These are phyloP conservation scores for Plasmodium adleri DNA, from an alignment of 169 alveolate genomes.

Conservation along the genomic window DNA sequence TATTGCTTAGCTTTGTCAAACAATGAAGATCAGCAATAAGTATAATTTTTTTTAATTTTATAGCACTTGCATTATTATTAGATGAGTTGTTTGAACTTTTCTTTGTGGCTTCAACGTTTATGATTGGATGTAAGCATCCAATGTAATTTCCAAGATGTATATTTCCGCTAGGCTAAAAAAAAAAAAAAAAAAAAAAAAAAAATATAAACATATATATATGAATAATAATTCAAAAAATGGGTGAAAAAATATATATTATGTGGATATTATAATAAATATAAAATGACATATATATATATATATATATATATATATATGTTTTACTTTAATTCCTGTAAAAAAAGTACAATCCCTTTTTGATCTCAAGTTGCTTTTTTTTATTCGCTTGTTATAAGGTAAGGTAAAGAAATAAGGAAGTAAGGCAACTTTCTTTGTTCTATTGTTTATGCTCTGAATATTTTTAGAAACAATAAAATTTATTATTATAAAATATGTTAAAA, in stretches of 20 bases:
- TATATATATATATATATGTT: background rate
- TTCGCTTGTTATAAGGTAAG: too few species aligned
- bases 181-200: background rate
- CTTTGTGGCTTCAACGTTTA: conserved; percentile 37
- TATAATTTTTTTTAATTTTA: conserved; percentile 37
- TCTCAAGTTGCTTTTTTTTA: background rate
- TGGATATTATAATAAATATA: background rate
- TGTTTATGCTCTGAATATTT: too few species aligned
- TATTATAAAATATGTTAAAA: too few species aligned
- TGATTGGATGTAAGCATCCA: conserved; percentile 62
- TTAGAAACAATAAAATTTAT: too few species aligned
- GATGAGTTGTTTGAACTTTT: background rate
- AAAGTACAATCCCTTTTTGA: conserved; percentile 39
- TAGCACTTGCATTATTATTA: background rate
- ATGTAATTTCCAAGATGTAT: conserved; percentile 66
- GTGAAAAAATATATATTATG: background rate
- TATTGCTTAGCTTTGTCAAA: conserved; percentile 31
- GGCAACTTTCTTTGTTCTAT: too few species aligned
- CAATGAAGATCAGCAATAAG: conserved; percentile 67
- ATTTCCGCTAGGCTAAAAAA: conserved; percentile 64
- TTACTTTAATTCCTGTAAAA: conserved; percentile 70
- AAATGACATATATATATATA: background rate
- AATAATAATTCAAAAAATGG: background rate
- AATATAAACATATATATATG: background rate
- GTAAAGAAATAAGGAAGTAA: too few species aligned